phyloP scores from a whole-genome alignment of 768 basidiomycete genomes.

The Cystoderma amianthinum region DNA sequence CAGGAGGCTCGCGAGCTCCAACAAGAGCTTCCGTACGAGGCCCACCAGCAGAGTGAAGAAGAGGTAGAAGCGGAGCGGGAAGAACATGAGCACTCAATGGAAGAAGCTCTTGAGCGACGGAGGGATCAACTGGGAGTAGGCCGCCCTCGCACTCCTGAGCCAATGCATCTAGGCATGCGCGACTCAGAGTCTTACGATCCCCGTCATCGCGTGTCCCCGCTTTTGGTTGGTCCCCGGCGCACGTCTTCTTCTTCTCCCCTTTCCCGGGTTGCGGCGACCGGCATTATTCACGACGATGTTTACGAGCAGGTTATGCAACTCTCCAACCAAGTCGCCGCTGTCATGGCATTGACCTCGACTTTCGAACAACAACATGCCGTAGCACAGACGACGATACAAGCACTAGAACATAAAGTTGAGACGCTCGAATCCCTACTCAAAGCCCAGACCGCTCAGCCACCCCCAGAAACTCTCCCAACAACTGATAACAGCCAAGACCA shows the following conservation, averaged over 20 bases:
- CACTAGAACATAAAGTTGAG: constrained; percentile 62
- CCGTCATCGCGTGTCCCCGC: background rate
- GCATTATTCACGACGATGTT: constrained; percentile 20
- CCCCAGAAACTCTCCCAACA: constrained; percentile 2
- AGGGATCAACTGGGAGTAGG: constrained; percentile 31
- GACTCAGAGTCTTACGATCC: constrained; percentile 12
- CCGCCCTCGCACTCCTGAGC: constrained; percentile 78
- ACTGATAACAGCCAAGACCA: constrained; percentile 6
- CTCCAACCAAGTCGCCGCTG: constrained; percentile 67
- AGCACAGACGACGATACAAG: constrained; percentile 68
- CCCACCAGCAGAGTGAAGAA: constrained; percentile 6
- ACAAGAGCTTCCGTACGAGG: constrained; percentile 1
- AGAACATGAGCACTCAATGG: constrained; percentile 36
- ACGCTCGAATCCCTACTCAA: constrained; percentile 61
- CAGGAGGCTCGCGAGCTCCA: constrained; percentile 6
- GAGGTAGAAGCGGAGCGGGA: constrained; percentile 16
- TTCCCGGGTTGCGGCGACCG: constrained; percentile 10
- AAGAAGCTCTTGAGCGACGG: constrained; percentile 42
- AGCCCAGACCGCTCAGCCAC: constrained; percentile 31
- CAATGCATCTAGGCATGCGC: constrained; percentile 36
- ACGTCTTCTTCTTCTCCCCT: constrained; percentile 18
- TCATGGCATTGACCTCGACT: constrained; percentile 63
- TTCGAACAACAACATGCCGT: constrained; percentile 74
- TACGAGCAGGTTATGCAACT: constrained; percentile 62
- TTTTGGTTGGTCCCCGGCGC: background rate